Evolutionary conservation across 768 basidiomycete genomes (phyloP), one percentile per base, ranked within the genome.

Genomic region (Leccinum fibrillosum): DNA sequence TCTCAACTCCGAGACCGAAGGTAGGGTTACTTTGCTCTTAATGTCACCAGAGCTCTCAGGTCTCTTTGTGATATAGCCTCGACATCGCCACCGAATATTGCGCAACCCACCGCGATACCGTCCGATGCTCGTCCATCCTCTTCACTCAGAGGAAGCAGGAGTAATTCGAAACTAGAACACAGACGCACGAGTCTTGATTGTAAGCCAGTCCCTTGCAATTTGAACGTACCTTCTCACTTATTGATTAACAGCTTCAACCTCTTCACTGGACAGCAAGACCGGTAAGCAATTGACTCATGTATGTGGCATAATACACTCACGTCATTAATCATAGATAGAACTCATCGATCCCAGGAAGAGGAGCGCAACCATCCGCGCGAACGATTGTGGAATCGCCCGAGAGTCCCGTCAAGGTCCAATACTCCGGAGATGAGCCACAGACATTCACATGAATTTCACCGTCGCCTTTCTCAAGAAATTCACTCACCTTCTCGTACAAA

Each of bases 1-100:
- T 57, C 80, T 83, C 54, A 83, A 78, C 63, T 83, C 76, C 60
- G 84, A 82, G 37, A 77, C 69, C 37, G 77, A 77, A 66, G 67
- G 67, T 69, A 61, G 57, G 57, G 17, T 54, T 48, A 0, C 34
- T 52, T 34, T 53, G 5, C 17, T n/a, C 28, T 45, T n/a, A 21
- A 44, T 13, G n/a, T 15, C 17, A 35, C 17, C 35, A 15, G 30
- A 42, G 2, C 25, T 39, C 49, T 56, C 52, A 55, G 11, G 30
- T 48, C 19, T 54, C 47, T 30, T n/a, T 19, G 49, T 49, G 11
- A 56, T 2, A 7, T 39, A 64, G 71, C 42, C 17, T 58, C 72
- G 10, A 60, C 59, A 37, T 47, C 63, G 5, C 48, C 48, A 6
- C 53, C 54, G 5, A 57, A 60, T 11, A 53, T 39, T 17, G 47